Evolutionary conservation across 768 basidiomycete species (phyloP).

Genomic region (Russula griseocarnosa): DNA sequence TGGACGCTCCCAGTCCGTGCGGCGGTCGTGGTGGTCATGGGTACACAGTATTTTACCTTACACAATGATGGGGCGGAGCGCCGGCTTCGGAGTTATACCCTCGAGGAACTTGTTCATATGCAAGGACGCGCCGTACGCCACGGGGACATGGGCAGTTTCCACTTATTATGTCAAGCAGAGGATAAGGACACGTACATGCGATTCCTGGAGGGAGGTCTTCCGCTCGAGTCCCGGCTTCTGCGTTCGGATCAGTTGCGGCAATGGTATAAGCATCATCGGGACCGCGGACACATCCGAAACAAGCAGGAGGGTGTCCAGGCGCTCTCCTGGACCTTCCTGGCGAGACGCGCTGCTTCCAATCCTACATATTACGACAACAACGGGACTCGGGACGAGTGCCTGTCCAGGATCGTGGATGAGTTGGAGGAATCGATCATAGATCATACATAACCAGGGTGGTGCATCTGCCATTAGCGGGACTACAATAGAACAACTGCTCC

Average conservation of each 20-base stretch:
- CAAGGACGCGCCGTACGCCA: conserved; percentile 75
- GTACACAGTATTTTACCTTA: conserved; percentile 75
- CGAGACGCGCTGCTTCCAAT: conserved; percentile 66
- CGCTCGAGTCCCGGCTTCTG: conserved; percentile 76
- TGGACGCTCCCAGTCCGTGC: conserved; percentile 89
- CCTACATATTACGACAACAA: conserved; percentile 78
- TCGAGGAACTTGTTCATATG: conserved; percentile 86
- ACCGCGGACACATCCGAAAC: conserved; percentile 39
- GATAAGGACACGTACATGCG: conserved; percentile 74
- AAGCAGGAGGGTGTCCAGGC: conserved; percentile 72
- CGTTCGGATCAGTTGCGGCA: conserved; percentile 45
- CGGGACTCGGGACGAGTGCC: conserved; percentile 45
- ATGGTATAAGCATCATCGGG: conserved; percentile 47
- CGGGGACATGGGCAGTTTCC: conserved; percentile 57
- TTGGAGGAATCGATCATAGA: conserved; percentile 33
- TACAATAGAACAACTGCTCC: background rate
- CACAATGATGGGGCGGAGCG: conserved; percentile 50
- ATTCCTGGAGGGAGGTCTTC: conserved; percentile 84
- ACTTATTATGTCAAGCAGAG: conserved; percentile 88
- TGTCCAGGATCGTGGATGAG: conserved; percentile 69
- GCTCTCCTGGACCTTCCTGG: conserved; percentile 78
- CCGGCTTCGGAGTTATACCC: conserved; percentile 71
- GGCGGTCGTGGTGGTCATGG: conserved; percentile 81
- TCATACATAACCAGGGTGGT: conserved; percentile 11
- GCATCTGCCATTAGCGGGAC: conserved; percentile 3